Base-by-base conservation (phyloP, 2,329 filamentous ascomycete species). In the Moelleriella libera region DNA sequence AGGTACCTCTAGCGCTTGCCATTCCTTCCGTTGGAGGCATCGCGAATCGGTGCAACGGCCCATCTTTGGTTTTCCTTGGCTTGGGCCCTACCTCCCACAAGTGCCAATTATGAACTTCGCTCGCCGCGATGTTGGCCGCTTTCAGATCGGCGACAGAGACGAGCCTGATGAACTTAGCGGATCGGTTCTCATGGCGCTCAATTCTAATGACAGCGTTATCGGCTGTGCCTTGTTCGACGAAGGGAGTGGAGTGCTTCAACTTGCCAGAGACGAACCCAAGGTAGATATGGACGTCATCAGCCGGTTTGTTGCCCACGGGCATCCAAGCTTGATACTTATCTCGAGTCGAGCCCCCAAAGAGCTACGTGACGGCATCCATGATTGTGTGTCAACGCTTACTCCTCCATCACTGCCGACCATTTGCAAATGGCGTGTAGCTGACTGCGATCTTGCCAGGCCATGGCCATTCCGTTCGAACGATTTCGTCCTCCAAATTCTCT, bases 191-290 rank as follows among this genome's bases (percentile, higher is more conserved):
- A 85, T 87, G 1, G 68, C 95, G 29, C 81, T 94, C 49, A 71
- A 90, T 60, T 79, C 75, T 51, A 75, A 81, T n/a, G 74, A 77
- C 31, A 80, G 76, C 1, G 80, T 75, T 0, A 71, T 95, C 14
- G 90, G 90, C 1, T 96, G 88, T 61, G 83, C 86, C 43, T 94
- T 90, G 59, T 95, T 90, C 59, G 69, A 82, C 44, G 80, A 82
- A 5, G 67, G 73, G 30, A 78, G 88, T 40, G 81, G 85, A 56
- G 78, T 72, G 37, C 63, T 96, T 4, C 83, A 77, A 49, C 71
- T 95, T 42, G 80, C 94, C 59, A 81, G 90, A 58, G 89, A 96
- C 54, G 72, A 86, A 8, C 71, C 76, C 12, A 70, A 79, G 53
- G 83, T 81, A 5, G 80, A 78, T n/a, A 60, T 78, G n/a, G 80